phyloP scores from a whole-genome alignment of 495 filamentous ascomycete genomes.

The Chaetomium tenue region DNA sequence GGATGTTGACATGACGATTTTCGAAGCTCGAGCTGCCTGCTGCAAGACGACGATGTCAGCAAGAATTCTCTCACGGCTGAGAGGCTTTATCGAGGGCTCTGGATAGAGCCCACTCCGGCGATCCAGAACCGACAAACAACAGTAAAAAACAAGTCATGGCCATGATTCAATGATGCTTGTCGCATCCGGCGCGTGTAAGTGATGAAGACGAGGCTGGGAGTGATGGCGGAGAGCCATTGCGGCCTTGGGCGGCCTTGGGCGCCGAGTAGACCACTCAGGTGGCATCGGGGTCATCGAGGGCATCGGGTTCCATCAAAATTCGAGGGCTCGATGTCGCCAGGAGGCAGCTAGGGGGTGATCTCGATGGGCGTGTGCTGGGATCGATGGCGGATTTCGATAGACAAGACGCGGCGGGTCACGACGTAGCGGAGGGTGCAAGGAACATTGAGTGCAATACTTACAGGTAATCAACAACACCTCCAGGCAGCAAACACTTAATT shows the following conservation, averaged over 20 bases:
- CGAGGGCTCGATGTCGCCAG: conserved; percentile 32
- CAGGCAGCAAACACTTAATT: conserved; percentile 33
- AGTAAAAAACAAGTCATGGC: conserved; percentile 20
- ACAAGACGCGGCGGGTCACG: conserved; percentile 34
- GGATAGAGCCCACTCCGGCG: conserved; percentile 39
- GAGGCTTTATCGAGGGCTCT: conserved; percentile 26
- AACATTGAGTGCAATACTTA: conserved; percentile 35
- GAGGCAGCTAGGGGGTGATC: conserved; percentile 32
- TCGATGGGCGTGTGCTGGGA: conserved; percentile 43
- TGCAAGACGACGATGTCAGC: conserved; percentile 49
- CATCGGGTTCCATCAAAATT: conserved; percentile 38
- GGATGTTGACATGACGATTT: conserved; percentile 51
- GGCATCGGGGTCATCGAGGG: conserved; percentile 32
- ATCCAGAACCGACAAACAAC: conserved; percentile 36
- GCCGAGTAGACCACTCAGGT: conserved; percentile 20
- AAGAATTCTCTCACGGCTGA: conserved; percentile 27
- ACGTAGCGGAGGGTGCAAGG: conserved; percentile 20
- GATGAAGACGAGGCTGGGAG: conserved; percentile 48
- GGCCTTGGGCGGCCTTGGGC: conserved; percentile 28
- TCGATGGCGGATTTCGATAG: conserved; percentile 45
- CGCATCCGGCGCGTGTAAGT: conserved; percentile 46
- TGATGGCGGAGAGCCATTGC: conserved; percentile 44
- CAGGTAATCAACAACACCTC: conserved; percentile 38
- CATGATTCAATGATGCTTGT: conserved; percentile 41
- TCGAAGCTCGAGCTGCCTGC: conserved; percentile 43